A percentile compares a stretch with the other conserved stretches of the same genome.
Conservation (phyloP, 106 monocot species). For the Allium fistulosum region DNA sequence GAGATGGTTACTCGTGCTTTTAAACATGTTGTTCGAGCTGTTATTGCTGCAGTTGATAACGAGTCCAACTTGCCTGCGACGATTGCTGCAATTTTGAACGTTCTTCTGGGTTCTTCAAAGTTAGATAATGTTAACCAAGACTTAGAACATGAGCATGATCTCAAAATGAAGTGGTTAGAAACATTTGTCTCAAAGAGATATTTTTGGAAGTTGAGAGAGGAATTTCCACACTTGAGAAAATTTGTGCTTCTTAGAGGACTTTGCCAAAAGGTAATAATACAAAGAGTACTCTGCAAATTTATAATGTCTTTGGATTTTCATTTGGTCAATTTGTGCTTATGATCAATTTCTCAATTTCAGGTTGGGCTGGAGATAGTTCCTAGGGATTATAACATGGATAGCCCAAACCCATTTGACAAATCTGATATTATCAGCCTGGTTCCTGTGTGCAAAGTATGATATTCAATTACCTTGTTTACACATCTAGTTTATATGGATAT, state of each 20-base stretch:
- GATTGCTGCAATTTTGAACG: slow-evolving; percentile 65
- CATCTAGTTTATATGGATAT: no score
- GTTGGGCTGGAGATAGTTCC: slow-evolving; percentile 75
- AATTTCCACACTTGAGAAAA: slow-evolving; percentile 72
- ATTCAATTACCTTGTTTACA: not conserved
- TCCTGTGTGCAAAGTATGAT: slow-evolving; percentile 79
- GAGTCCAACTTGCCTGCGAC: slow-evolving; percentile 38
- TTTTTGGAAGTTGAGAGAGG: slow-evolving; percentile 59
- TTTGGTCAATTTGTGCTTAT: no score
- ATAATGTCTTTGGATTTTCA: no score
- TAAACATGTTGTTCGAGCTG: slow-evolving; percentile 70
- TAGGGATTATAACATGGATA: slow-evolving; percentile 75
- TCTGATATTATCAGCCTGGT: slow-evolving; percentile 74
- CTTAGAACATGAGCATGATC: slow-evolving; percentile 25
- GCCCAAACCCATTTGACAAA: slow-evolving; percentile 61
- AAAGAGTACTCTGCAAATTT: no score
- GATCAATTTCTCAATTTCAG: slow-evolving; percentile 19
- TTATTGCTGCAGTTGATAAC: slow-evolving; percentile 54
- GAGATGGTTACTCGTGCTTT: slow-evolving; percentile 88
- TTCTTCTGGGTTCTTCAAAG: slow-evolving; percentile 53
- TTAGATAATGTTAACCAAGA: slow-evolving; percentile 19
- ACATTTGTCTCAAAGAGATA: slow-evolving; percentile 61
- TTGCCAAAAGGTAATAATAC: slow-evolving; percentile 53
- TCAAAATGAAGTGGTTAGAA: slow-evolving; percentile 64
- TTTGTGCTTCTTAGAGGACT: slow-evolving; percentile 69